Evolutionary conservation across 1,284 basidiomycete species (phyloP).

Genomic region (Neolentinus lepideus): DNA sequence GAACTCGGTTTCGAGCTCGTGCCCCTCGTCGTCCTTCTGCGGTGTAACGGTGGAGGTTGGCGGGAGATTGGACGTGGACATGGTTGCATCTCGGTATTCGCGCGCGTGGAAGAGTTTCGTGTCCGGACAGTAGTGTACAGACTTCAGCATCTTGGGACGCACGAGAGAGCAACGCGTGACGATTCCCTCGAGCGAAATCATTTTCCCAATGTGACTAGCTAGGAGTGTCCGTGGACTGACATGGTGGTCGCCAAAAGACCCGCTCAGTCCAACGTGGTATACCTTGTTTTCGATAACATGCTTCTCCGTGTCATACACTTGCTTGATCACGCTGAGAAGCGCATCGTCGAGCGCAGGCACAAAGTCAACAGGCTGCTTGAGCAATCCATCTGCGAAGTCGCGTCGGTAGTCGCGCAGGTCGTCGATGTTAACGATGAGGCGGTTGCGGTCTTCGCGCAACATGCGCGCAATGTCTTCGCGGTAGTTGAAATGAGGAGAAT

Average conservation of each 20-base stretch:
- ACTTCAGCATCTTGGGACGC: slow-evolving; percentile 96
- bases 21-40: slow-evolving; percentile 87
- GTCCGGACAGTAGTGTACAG: slow-evolving; percentile 90
- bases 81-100: slow-evolving; percentile 90
- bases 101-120: slow-evolving; percentile 83
- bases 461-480: slow-evolving; percentile 81
- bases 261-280: slow-evolving; percentile 90
- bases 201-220: slow-evolving; percentile 86
- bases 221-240: slow-evolving; percentile 92
- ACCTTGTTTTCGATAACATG: slow-evolving; percentile 76
- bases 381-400: slow-evolving; percentile 73
- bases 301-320: slow-evolving; percentile 75
- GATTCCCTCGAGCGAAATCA: slow-evolving; percentile 98
- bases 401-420: slow-evolving; percentile 93
- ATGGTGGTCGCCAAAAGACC: slow-evolving; percentile 99
- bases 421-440: slow-evolving; percentile 95
- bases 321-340: slow-evolving; percentile 68
- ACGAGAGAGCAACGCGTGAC: slow-evolving; percentile 98
- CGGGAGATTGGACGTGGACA: slow-evolving; percentile 78
- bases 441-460: slow-evolving; percentile 79
- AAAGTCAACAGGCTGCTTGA: slow-evolving; percentile 85
- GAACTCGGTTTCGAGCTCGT: slow-evolving; percentile 87
- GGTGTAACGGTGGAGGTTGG: slow-evolving; percentile 91
- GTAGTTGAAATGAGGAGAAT: slow-evolving; percentile 77
- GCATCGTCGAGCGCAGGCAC: slow-evolving; percentile 93